These are phyloP conservation scores for Trametes gibbosa DNA, from an alignment of 768 basidiomycete genomes.

Conservation along the genomic window DNA sequence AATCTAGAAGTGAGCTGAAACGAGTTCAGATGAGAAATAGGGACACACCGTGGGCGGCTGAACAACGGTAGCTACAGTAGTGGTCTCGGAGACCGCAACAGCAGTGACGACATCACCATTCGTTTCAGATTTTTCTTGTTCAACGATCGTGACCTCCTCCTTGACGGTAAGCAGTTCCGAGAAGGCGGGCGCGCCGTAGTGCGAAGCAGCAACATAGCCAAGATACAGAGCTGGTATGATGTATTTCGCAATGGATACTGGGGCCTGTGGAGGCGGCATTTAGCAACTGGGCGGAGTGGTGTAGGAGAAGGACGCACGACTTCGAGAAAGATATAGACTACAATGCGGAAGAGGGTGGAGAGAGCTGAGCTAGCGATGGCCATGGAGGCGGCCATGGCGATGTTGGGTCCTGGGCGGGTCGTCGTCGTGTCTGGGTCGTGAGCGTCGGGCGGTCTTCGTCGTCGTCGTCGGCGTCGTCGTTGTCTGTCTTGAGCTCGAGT, in stretches of 20 bases:
- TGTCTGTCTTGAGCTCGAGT: not conserved
- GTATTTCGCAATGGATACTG: conserved; percentile 35
- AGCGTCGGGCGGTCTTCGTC: conserved; percentile 71
- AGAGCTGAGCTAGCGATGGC: conserved; percentile 24
- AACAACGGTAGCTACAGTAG: not conserved
- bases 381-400: conserved; percentile 16
- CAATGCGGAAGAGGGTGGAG: conserved; percentile 41
- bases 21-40: not conserved
- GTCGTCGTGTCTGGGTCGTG: conserved; percentile 4
- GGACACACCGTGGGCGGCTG: conserved; percentile 7
- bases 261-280: conserved; percentile 33
- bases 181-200: conserved; percentile 12
- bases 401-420: not conserved
- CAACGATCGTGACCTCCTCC: conserved; percentile 10
- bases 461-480: conserved; percentile 52
- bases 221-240: conserved; percentile 30
- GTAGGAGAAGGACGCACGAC: conserved; percentile 37
- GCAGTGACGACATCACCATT: conserved; percentile 13
- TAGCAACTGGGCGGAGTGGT: not conserved
- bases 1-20: not conserved
- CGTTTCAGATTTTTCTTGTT: conserved; percentile 9
- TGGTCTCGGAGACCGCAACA: conserved; percentile 2
- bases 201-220: conserved; percentile 22
- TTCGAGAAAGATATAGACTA: conserved; percentile 48
- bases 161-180: conserved; percentile 5